Base-by-base conservation (phyloP, 2,329 filamentous ascomycete species). In the Scedosporium apiospermum region DNA sequence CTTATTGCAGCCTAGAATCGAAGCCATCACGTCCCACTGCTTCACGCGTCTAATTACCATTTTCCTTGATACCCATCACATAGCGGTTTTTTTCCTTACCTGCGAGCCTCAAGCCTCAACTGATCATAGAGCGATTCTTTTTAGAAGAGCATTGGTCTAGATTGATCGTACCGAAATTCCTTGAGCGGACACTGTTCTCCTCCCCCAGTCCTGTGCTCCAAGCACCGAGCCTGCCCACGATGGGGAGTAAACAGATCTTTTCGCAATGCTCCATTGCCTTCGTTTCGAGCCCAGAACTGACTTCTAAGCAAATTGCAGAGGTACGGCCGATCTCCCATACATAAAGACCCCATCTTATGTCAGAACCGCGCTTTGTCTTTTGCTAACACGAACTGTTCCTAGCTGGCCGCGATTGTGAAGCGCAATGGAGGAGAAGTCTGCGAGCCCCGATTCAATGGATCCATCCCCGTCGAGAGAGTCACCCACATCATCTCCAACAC, bases 401-500 rank as follows among this genome's bases (percentile, higher is more conserved):
- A 82, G 78, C 68, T 82, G 10, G 75, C 78, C 5, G 67, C 68
- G 1, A 74, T 77, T 1, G 72, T 82, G 38, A 65, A 72, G 63
- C 76, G 80, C 12, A 78, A 83, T 75, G 83, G 82, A 66, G 83
- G 78, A 63, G 69, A 75, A 41, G 74, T 84, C 2, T 71, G 81
- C 65, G 74, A 80, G 57, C 77, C 77, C 12, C 74, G 76, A 64
- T 74, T 77, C 64, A 75, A 83, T 66, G 81, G 80, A 67, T 75
- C 76, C 14, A 71, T 84, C 14, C 74, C 75, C 1, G 76, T 85
- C 30, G 70, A 76, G 59, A 68, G 78, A 63, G 77, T 79, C 59
- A 83, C 82, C 23, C 83, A 86, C 68, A 81, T 86, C 65, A 71
- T 86, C 58, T 79, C 93, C 63, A 85, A 87, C 64, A 93, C 89